Evolutionary conservation across 768 basidiomycete genomes (phyloP).

Genomic region (Leccinum boreale): DNA sequence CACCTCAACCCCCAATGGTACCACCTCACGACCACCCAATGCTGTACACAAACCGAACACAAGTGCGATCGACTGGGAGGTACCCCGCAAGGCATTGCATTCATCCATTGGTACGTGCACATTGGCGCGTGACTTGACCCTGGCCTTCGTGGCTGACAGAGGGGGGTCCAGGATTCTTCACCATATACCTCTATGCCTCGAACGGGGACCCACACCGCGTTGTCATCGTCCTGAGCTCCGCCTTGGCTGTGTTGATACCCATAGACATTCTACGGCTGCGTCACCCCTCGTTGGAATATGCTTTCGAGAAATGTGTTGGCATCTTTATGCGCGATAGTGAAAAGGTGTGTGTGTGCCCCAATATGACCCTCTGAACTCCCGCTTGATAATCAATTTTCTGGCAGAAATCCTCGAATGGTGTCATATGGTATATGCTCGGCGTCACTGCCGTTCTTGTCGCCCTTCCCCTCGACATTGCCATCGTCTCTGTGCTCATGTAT

Average conservation of each 20-base stretch:
- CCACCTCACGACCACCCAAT: conserved; percentile 2
- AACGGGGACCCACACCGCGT: conserved; percentile 50
- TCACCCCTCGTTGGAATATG: conserved; percentile 56
- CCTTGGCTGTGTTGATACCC: conserved; percentile 66
- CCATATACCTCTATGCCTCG: conserved; percentile 52
- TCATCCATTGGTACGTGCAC: conserved; percentile 77
- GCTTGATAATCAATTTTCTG: background rate
- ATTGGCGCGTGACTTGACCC: conserved; percentile 1
- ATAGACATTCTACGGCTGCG: conserved; percentile 73
- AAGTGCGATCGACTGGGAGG: conserved; percentile 70
- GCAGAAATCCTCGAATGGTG: conserved; percentile 71
- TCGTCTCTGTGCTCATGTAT: conserved; percentile 87
- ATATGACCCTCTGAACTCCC: background rate
- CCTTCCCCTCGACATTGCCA: conserved; percentile 84
- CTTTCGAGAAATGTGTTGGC: conserved; percentile 71
- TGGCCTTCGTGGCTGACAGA: conserved; percentile 1
- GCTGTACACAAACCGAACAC: conserved; percentile 12
- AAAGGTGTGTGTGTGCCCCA: conserved; percentile 42
- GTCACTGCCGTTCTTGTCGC: conserved; percentile 71
- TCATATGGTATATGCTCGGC: conserved; percentile 86
- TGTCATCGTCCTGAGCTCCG: conserved; percentile 58
- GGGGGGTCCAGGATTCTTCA: conserved; percentile 53
- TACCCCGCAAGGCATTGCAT: conserved; percentile 84
- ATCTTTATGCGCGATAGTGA: conserved; percentile 90
- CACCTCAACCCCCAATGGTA: conserved; percentile 6